Percentiles rank a stretch among this genome's conserved stretches.
Conservation (phyloP, 2,329 filamentous ascomycete species). For the Diaporthe velutina region DNA sequence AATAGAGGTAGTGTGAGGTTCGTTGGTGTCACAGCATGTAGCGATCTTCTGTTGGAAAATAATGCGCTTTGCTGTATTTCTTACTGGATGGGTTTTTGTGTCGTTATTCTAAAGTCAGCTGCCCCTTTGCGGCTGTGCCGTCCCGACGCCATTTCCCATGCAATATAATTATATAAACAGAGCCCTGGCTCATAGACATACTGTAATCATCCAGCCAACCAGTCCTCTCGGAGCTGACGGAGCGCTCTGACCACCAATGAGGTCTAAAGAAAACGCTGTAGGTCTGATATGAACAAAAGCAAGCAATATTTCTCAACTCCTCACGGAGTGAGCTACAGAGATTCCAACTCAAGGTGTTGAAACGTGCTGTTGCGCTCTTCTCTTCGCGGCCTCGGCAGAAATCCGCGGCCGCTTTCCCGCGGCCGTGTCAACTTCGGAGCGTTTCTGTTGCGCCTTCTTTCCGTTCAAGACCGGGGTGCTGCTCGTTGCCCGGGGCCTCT, state of each 20-base stretch:
- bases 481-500: background rate
- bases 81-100: background rate
- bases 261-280: background rate
- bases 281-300: background rate
- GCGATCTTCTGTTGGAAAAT: background rate
- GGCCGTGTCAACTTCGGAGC: background rate
- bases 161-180: conserved; percentile 22
- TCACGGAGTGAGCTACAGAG: too few relatives aligned
- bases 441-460: background rate
- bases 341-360: too few relatives aligned
- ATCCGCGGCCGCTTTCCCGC: background rate
- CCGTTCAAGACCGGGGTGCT: background rate
- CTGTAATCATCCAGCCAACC: background rate
- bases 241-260: background rate
- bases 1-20: background rate
- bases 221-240: background rate
- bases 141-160: conserved; percentile 30
- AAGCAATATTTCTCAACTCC: background rate
- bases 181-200: background rate
- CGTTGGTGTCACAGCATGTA: background rate
- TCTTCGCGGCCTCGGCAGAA: background rate
- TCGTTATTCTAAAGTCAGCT: conserved; percentile 17
- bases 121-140: conserved; percentile 22
- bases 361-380: background rate
- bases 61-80: background rate